A percentile compares a stretch with the other conserved stretches of the same genome.
Conservation (phyloP, 768 basidiomycete genomes). For the Trametes cinnabarina region DNA sequence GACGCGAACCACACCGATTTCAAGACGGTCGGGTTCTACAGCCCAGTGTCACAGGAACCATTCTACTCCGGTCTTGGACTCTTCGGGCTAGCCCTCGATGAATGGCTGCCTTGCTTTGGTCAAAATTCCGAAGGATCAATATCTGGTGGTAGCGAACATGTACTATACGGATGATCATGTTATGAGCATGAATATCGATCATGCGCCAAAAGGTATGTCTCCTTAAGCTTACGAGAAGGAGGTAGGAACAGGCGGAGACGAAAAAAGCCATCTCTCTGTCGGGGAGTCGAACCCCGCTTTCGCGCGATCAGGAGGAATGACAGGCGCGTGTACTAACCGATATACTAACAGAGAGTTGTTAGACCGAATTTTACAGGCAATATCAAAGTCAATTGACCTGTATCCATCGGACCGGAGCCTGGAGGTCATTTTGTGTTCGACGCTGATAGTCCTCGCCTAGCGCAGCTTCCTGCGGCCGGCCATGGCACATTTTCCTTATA, state of each 20-base stretch:
- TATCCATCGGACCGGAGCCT: not conserved
- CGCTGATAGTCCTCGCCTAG: not conserved
- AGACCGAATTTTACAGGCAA: no score
- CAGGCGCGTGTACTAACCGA: constrained; percentile 17
- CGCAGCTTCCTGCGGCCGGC: not conserved
- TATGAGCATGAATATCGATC: no score
- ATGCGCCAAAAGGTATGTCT: no score
- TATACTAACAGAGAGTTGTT: constrained; percentile 13
- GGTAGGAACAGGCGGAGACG: not conserved
- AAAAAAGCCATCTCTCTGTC: constrained; percentile 14
- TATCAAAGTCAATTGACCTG: no score
- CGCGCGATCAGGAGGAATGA: constrained; percentile 23
- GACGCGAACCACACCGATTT: constrained; percentile 49
- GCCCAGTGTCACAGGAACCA: constrained; percentile 43
- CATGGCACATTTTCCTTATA: constrained; percentile 17
- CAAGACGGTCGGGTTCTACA: constrained; percentile 50
- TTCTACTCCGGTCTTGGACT: constrained; percentile 48
- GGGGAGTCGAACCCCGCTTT: constrained; percentile 38
- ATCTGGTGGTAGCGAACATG: not conserved
- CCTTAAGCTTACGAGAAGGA: no score
- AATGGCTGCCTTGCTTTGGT: constrained; percentile 47
- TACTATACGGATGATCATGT: no score
- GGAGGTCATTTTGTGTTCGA: not conserved
- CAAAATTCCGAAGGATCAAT: not conserved
- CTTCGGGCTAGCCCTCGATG: constrained; percentile 46